phyloP scores from a whole-genome alignment of 2,329 filamentous ascomycete genomes.

The Pseudocercospora vitis region DNA sequence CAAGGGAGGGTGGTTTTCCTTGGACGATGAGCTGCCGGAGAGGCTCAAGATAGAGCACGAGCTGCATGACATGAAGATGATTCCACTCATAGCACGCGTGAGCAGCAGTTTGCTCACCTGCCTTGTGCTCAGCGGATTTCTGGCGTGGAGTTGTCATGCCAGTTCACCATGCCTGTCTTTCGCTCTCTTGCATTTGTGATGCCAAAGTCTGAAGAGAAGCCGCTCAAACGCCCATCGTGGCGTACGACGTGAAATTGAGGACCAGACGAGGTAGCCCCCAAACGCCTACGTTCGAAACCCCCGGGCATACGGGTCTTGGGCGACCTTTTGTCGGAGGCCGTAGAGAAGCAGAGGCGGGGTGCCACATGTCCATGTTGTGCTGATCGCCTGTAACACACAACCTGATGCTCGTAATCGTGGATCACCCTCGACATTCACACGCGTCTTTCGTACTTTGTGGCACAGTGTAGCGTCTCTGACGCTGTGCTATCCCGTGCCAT shows the following conservation, averaged over 20 bases:
- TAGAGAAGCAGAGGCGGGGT: too few species aligned
- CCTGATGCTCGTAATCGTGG: background rate
- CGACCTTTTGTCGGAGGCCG: too few species aligned
- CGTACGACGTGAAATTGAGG: background rate
- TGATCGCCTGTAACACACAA: background rate
- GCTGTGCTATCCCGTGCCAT: background rate
- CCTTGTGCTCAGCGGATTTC: too few species aligned
- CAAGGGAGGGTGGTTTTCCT: constrained; percentile 10
- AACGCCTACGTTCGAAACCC: too few species aligned
- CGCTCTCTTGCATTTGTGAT: background rate
- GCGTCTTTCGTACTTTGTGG: background rate
- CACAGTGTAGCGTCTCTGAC: background rate
- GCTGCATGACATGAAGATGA: background rate
- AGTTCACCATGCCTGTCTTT: background rate
- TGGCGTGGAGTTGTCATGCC: too few species aligned
- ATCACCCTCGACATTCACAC: background rate
- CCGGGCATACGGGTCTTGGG: too few species aligned
- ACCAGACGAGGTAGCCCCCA: background rate
- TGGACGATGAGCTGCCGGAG: background rate
- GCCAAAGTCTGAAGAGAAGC: background rate
- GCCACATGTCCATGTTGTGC: background rate
- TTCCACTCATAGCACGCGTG: background rate
- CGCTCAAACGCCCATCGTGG: background rate
- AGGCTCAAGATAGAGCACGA: background rate
- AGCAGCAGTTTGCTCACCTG: too few species aligned